Conservation (phyloP, 495 filamentous ascomycete species). For the Daldinia loculata region DNA sequence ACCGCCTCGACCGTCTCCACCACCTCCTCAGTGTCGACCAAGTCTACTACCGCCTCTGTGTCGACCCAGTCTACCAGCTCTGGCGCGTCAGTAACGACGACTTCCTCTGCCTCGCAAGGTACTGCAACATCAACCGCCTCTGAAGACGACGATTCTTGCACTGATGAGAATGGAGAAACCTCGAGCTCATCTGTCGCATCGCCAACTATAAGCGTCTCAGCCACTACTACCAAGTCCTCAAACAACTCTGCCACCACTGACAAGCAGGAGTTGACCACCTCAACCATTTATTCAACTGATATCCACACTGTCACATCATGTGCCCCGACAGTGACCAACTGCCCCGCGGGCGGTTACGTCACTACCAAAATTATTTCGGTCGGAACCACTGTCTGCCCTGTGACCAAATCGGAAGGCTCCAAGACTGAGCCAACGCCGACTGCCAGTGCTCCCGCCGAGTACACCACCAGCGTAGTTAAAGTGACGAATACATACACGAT, state of each 20-base stretch:
- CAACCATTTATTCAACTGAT: conserved; percentile 42
- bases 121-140: conserved; percentile 15
- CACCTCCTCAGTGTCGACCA: background rate
- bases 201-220: conserved; percentile 21
- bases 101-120: conserved; percentile 19
- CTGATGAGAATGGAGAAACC: conserved; percentile 19
- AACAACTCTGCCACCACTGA: conserved; percentile 9
- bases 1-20: conserved; percentile 7
- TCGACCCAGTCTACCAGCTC: background rate
- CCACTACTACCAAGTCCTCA: conserved; percentile 14
- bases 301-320: conserved; percentile 67
- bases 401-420: conserved; percentile 25
- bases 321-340: conserved; percentile 66
- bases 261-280: conserved; percentile 29
- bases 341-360: conserved; percentile 48
- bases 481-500: conserved; percentile 58
- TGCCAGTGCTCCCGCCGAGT: conserved; percentile 14
- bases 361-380: conserved; percentile 40
- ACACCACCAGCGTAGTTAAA: conserved; percentile 29
- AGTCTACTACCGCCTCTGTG: background rate
- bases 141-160: conserved; percentile 24
- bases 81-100: conserved; percentile 12
- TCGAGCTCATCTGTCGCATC: background rate
- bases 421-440: conserved; percentile 17
- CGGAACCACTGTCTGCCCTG: conserved; percentile 47